These are phyloP conservation scores for Pezicula rhizophila DNA, from an alignment of 2,329 filamentous ascomycete species.

Conservation along the genomic window DNA sequence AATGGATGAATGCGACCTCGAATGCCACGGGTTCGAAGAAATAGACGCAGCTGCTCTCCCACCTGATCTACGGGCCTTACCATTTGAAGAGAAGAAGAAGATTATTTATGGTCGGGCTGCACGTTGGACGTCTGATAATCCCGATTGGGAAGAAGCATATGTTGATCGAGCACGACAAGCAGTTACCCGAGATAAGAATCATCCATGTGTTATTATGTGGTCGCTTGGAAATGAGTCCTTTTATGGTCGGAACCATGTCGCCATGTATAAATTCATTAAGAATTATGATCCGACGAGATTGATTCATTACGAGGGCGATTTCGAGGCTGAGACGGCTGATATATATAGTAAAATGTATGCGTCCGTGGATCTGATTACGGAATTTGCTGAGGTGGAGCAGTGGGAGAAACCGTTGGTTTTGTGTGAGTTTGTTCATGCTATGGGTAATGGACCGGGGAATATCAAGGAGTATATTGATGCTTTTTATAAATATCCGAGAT, in stretches of 20 bases:
- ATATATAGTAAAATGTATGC: slow-evolving; percentile 53
- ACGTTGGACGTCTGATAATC: slow-evolving; percentile 42
- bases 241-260: slow-evolving; percentile 47
- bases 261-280: slow-evolving; percentile 50
- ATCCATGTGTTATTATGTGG: slow-evolving; percentile 52
- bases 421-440: slow-evolving; percentile 36
- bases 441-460: slow-evolving; percentile 54
- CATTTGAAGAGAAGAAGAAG: slow-evolving; percentile 38
- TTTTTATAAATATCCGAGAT: slow-evolving; percentile 43
- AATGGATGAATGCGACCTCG: slow-evolving; percentile 51
- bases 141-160: slow-evolving; percentile 45
- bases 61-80: slow-evolving; percentile 18
- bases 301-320: slow-evolving; percentile 52
- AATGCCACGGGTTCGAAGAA: slow-evolving; percentile 45
- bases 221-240: slow-evolving; percentile 53
- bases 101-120: slow-evolving; percentile 45
- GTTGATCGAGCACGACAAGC: slow-evolving; percentile 50
- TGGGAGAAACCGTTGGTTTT: slow-evolving; percentile 31
- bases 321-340: slow-evolving; percentile 43
- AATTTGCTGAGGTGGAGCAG: slow-evolving; percentile 9
- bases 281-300: slow-evolving; percentile 42
- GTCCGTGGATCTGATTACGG: slow-evolving; percentile 34
- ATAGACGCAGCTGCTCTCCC: slow-evolving; percentile 24
- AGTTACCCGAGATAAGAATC: slow-evolving; percentile 49
- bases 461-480: slow-evolving; percentile 49